Base-by-base conservation (phyloP, 2,329 filamentous ascomycete species). In the Thelonectria olida region DNA sequence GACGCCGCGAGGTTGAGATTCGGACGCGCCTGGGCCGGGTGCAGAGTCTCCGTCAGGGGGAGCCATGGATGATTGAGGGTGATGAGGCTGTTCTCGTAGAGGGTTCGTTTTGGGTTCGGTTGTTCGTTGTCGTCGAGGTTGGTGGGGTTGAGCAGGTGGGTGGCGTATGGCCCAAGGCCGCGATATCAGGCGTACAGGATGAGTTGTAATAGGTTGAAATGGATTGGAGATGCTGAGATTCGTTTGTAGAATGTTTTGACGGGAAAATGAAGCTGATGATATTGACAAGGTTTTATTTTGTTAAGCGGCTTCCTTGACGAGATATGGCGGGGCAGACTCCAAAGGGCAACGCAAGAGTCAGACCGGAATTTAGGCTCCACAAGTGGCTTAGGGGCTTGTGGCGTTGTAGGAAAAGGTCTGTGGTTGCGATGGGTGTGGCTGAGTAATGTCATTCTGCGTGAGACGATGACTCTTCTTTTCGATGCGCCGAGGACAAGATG, bases 231-330 rank as follows among this genome's bases (percentile, higher is more conserved):
- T 12, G 27, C 10, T 44, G 25, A n/a, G 23, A 34, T 23, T 28
- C 13, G 15, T 63, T 48, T 38, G 27, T 10, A 41, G 53, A 23
- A 13, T 34, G 31, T 34, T 15, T 34, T 42, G 49, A 20, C n/a
- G 41, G 44, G 28, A 39, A 57, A 38, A 23, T 27, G 41, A 61
- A 58, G 67, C 20, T 28, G 61, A 66, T 58, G 63, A 71, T 67
- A 62, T 68, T 60, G 61, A 57, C 66, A 56, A 71, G 68, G 68
- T 70, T 71, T 70, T 71, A 71, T 68, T 66, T 51, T 38, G 54
- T 41, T 45, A 15, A 17, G 12, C 44, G 38, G 42, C 52, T 38
- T 28, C 17, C 42, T 23, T 50, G 27, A 47, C 48, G 56, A 44
- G 20, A 34, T 28, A 68, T 70, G 69, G 69, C 68, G 69, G 69